Evolutionary conservation across 306 rosid species (phyloP), one percentile per base, ranked within the genome.

Genomic region (Rosa persica): DNA sequence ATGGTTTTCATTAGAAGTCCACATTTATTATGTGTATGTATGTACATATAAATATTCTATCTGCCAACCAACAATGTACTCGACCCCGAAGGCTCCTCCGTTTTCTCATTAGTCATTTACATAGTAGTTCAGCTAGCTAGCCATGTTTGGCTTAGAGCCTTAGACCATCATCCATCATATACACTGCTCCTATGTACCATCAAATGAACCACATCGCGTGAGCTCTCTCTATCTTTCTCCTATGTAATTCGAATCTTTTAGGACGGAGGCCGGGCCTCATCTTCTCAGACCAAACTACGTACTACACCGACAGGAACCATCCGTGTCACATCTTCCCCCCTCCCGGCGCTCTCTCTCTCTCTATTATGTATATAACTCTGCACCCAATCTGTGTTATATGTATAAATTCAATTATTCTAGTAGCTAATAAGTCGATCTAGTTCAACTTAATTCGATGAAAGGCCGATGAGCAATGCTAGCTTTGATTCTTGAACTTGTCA

Each of bases 171-270:
- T 47, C 30, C 30, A 27, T 27, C 3, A 9, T n/a, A 20, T 20
- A 10, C 0, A 6, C 25, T 51, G 5, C 57, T 51, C 57, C 57
- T 51, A 51, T 51, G 27, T 55, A 8, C 25, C 25, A 55, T 55
- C 61, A 55, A 55, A 10, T 12, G 61, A n/a, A 5, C 30, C 62
- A 6, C 61, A 54, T 30, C 36, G 36, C 36, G 3, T 27, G 11
- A 54, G 27, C 57, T 67, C 60, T 70, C 69, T 51, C 9, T 52
- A n/a, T n/a, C 58, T 46, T 27, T 7, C 22, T 38, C 11, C 12
- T 67, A 43, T 74, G 69, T n/a, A 80, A 44, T 71, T 75, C 64
- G 90, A 87, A 83, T 87, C 90, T 85, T 82, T 76, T 73, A 46
- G 85, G 82, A 15, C 58, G 46, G 70, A 74, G 62, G 74, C 46